These are phyloP conservation scores for Murraya koenigii DNA, from an alignment of 345 rosid species.

Conservation along the genomic window DNA sequence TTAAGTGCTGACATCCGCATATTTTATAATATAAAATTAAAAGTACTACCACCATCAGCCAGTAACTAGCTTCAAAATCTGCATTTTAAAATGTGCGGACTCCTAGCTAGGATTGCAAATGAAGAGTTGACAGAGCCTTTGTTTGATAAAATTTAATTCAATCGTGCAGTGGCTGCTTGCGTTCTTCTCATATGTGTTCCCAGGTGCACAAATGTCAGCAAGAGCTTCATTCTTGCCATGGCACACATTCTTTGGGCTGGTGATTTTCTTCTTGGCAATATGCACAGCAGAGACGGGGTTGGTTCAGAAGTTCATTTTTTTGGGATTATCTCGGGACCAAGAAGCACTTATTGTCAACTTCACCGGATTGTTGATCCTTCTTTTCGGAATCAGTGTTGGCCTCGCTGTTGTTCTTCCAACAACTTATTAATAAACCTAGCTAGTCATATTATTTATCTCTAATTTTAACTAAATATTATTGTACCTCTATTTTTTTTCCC, in stretches of 20 bases:
- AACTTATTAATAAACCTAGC: not conserved
- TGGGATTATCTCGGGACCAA: constrained; percentile 19
- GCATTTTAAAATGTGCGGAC: too few species aligned
- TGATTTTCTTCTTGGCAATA: constrained; percentile 37
- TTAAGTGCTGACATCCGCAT: not conserved
- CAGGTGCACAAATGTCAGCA: constrained; percentile 22
- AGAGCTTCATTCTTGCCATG: constrained; percentile 44
- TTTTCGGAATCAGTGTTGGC: constrained; percentile 43
- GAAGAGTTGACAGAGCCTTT: not conserved
- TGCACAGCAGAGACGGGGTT: constrained; percentile 50
- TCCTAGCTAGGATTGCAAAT: too few species aligned
- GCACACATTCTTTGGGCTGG: constrained; percentile 43
- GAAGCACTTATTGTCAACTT: constrained; percentile 50
- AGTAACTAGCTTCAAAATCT: too few species aligned
- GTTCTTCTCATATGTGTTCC: constrained; percentile 46
- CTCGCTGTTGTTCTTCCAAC: constrained; percentile 33
- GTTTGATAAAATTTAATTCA: too few species aligned
- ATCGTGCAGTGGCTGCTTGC: constrained; percentile 39
- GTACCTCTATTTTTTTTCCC: not conserved
- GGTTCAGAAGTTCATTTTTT: constrained; percentile 17
- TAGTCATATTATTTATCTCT: too few species aligned
- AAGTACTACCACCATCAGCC: too few species aligned
- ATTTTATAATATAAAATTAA: too few species aligned
- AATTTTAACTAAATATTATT: not conserved
- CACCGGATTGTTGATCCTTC: constrained; percentile 40